Percentiles rank a stretch among this genome's conserved stretches.
phyloP scores from a whole-genome alignment of 371 early-diverging fungal genomes.

The Mucor irregularis region DNA sequence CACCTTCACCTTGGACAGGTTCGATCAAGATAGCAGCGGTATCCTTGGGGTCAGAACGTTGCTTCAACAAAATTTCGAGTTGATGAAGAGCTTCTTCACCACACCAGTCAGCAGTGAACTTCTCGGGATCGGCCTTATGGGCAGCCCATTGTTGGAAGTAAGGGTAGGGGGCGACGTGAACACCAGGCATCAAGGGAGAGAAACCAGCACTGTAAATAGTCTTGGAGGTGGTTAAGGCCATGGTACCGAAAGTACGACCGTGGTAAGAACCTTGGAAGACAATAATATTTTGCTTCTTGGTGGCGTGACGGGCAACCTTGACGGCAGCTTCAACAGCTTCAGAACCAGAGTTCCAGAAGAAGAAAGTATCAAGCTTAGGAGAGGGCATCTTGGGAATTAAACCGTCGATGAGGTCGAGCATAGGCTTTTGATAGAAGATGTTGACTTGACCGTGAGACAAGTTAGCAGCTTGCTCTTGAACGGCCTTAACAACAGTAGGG shows the following conservation, averaged over 20 bases:
- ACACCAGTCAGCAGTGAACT: conserved; percentile 45
- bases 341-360: conserved; percentile 62
- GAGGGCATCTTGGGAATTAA: conserved; percentile 53
- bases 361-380: conserved; percentile 51
- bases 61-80: conserved; percentile 49
- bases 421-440: conserved; percentile 55
- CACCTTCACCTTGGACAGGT: conserved; percentile 85
- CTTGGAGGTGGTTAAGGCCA: conserved; percentile 60
- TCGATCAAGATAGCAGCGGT: conserved; percentile 82
- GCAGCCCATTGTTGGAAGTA: conserved; percentile 53
- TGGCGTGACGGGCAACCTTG: conserved; percentile 61
- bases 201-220: conserved; percentile 54
- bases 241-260: conserved; percentile 61
- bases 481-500: conserved; percentile 64
- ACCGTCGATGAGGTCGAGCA: conserved; percentile 52
- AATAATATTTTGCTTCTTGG: conserved; percentile 56
- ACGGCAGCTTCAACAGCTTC: conserved; percentile 63
- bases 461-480: conserved; percentile 56
- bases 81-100: conserved; percentile 50
- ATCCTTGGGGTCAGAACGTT: conserved; percentile 47
- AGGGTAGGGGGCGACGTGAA: conserved; percentile 56
- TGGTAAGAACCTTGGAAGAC: conserved; percentile 58
- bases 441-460: conserved; percentile 59
- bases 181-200: conserved; percentile 59
- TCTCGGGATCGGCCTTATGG: conserved; percentile 40